phyloP scores from a whole-genome alignment of 2,329 filamentous ascomycete genomes.

The Curvularia sp. region DNA sequence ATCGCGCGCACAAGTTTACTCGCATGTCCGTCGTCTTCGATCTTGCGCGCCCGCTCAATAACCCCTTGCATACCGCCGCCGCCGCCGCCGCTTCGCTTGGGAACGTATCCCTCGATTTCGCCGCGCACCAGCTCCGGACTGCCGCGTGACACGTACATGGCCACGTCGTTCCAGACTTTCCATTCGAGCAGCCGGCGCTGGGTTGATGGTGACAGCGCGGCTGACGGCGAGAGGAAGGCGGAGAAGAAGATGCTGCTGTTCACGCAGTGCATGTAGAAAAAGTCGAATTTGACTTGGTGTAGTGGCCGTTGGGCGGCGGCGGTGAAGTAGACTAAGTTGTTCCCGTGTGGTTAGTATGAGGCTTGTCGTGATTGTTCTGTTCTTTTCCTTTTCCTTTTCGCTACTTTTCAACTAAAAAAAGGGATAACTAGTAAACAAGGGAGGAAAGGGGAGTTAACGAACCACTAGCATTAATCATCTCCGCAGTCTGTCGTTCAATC shows the following conservation, averaged over 20 bases:
- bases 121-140: constrained; percentile 67
- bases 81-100: constrained; percentile 33
- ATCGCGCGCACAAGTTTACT: constrained; percentile 77
- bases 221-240: constrained; percentile 63
- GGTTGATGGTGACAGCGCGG: constrained; percentile 65
- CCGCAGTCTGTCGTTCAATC: constrained; percentile 64
- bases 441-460: constrained; percentile 23
- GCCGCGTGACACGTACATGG: constrained; percentile 74
- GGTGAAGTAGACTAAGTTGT: constrained; percentile 66
- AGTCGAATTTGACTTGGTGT: constrained; percentile 71
- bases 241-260: constrained; percentile 79
- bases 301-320: constrained; percentile 68
- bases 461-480: constrained; percentile 74
- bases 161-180: constrained; percentile 78
- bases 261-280: constrained; percentile 81
- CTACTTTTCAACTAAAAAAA: too few relatives aligned
- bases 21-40: constrained; percentile 80
- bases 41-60: constrained; percentile 55
- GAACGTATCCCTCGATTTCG: constrained; percentile 67
- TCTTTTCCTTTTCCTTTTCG: too few relatives aligned
- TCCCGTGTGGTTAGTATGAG: too few relatives aligned
- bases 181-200: constrained; percentile 79
- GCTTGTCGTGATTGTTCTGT: too few relatives aligned
- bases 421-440: neutral
- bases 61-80: constrained; percentile 53